Base-by-base conservation (phyloP, 78 protist species). In the Dictyostelium intermedium region DNA sequence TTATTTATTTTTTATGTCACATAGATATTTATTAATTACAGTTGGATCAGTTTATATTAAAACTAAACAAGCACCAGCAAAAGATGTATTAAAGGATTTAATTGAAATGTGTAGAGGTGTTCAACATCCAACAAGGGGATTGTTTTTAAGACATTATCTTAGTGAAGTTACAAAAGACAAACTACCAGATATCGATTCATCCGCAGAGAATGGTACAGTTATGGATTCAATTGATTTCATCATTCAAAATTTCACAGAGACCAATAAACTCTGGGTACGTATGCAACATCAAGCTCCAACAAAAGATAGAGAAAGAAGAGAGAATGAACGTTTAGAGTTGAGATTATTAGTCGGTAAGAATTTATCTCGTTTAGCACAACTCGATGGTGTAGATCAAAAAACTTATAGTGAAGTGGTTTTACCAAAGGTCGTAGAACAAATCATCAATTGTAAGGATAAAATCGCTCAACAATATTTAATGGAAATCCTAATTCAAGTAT, bases 41-140 rank as follows among this genome's bases (percentile, higher is more conserved):
- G 98, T 96, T n/a, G 99, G 99, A 30, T 16, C 97, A 25, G 99
- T 97, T 77, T 99, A 96, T 91, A 97, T 99, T 73, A 72, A 92
- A 82, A 37, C 97, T 30, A 80, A 95, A 56, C 97, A 98, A 92
- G 98, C 98, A 30, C 98, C 99, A 18, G 98, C 99, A 8, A 82
- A 83, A 61, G 98, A 98, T 69, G 96, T 98, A 35, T 83, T 98
- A 14, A 72, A 74, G 53, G 99, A 99, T 78, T 93, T 99, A 30
- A 98, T 98, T 27, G 99, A 99, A 81, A 98, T 98, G 99, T 98
- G 99, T 95, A 85, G 98, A 3, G 99, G 99, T 37, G 99, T 98
- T 80, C 99, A 99, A 96, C 99, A 99, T 82, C 99, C 99, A 45
- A 98, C 98, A 69, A 94, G 99, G 18, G 99, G 99, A 39, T 96